Conservation (phyloP, 73 alveolate species). For the Tetrahymena elliotti region DNA sequence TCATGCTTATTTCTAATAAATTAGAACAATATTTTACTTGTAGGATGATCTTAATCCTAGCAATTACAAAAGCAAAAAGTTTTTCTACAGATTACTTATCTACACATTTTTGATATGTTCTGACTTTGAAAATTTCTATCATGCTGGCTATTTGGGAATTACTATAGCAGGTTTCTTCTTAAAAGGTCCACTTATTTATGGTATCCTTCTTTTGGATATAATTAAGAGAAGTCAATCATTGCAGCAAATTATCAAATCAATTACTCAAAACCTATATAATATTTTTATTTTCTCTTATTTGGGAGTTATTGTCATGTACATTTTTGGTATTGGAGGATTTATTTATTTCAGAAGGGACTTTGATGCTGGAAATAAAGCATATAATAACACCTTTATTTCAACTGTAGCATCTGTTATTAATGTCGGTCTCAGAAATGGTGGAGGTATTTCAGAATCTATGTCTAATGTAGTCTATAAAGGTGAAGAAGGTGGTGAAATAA, state of each 20-base stretch:
- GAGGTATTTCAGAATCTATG: constrained; percentile 82
- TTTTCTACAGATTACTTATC: neutral
- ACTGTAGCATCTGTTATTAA: constrained; percentile 26
- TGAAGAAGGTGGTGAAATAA: neutral
- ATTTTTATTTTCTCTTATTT: constrained; percentile 31
- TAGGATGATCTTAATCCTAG: neutral
- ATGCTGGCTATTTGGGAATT: constrained; percentile 2
- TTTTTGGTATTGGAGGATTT: constrained; percentile 46
- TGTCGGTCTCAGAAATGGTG: constrained; percentile 89
- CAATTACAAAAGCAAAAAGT: neutral
- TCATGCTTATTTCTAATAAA: neutral
- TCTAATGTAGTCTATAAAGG: neutral
- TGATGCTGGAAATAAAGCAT: neutral
- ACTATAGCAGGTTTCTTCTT: constrained; percentile 33
- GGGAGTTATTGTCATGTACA: constrained; percentile 33
- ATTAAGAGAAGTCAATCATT: constrained; percentile 40
- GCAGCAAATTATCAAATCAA: constrained; percentile 33
- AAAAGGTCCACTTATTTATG: constrained; percentile 26
- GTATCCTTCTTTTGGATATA: constrained; percentile 49
- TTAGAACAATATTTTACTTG: neutral
- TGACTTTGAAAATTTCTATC: neutral
- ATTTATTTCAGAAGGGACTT: constrained; percentile 28
- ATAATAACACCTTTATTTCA: constrained; percentile 6
- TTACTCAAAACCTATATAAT: constrained; percentile 40
- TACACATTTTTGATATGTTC: neutral